Evolutionary conservation across 306 rosid genomes (phyloP).

Genomic region (Rosa persica): DNA sequence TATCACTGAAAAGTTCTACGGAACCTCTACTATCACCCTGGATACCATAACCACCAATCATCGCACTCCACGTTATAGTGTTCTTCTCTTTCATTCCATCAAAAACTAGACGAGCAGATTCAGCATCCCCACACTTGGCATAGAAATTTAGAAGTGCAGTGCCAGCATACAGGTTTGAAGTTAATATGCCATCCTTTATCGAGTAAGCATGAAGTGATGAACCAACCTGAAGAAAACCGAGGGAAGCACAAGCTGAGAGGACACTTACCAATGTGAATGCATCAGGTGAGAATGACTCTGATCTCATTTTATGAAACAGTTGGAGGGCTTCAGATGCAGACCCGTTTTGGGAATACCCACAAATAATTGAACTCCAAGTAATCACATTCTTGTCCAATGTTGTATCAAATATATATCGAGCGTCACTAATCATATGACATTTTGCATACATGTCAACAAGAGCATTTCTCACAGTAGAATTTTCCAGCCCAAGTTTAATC

Average conservation of each 20-base stretch:
- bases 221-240: slow-evolving; percentile 58
- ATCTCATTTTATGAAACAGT: slow-evolving; percentile 58
- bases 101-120: slow-evolving; percentile 58
- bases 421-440: slow-evolving; percentile 45
- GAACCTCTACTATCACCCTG: slow-evolving; percentile 70
- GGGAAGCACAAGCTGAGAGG: slow-evolving; percentile 61
- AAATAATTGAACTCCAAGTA: slow-evolving; percentile 75
- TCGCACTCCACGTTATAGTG: slow-evolving; percentile 65
- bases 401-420: slow-evolving; percentile 52
- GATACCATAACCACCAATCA: slow-evolving; percentile 77
- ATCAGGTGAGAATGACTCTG: slow-evolving; percentile 43
- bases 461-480: slow-evolving; percentile 52
- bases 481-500: slow-evolving; percentile 51
- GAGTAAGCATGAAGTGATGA: slow-evolving; percentile 59
- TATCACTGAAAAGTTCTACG: slow-evolving; percentile 52
- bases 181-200: slow-evolving; percentile 45
- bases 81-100: slow-evolving; percentile 68
- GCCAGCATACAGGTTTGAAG: slow-evolving; percentile 55
- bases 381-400: slow-evolving; percentile 44
- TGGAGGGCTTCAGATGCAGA: slow-evolving; percentile 51
- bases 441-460: slow-evolving; percentile 73
- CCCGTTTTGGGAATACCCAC: slow-evolving; percentile 63
- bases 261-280: slow-evolving; percentile 64
- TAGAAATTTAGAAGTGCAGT: slow-evolving; percentile 72
- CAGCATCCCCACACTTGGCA: slow-evolving; percentile 75